These are phyloP conservation scores for Candida sithepensis DNA, from an alignment of 805 yeast genomes.

Conservation along the genomic window DNA sequence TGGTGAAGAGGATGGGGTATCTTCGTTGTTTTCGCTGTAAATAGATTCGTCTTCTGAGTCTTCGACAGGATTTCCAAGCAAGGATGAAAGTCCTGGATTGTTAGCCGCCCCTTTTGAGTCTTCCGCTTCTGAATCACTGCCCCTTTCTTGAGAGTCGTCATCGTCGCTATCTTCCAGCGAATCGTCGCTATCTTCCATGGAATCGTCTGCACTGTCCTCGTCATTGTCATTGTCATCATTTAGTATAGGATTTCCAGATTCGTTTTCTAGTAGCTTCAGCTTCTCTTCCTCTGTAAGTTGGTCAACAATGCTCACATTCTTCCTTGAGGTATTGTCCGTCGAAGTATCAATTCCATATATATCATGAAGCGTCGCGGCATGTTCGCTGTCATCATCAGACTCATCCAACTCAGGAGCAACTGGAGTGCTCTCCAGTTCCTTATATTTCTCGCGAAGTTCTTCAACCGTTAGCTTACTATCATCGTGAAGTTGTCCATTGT, in stretches of 20 bases:
- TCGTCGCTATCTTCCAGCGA: conserved; percentile 8
- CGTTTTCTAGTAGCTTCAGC: conserved; percentile 13
- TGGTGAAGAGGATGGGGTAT: conserved; percentile 37
- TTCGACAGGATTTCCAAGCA: conserved; percentile 30
- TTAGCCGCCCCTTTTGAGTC: conserved; percentile 18
- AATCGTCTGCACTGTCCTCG: conserved; percentile 13
- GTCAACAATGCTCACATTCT: conserved; percentile 20
- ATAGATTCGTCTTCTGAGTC: conserved; percentile 37
- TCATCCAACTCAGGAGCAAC: conserved; percentile 16
- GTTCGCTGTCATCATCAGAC: conserved; percentile 19
- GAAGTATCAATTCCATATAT: conserved; percentile 28
- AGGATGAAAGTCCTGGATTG: conserved; percentile 32
- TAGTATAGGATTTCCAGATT: conserved; percentile 19
- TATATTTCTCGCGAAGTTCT: conserved; percentile 54
- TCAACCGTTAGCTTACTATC: conserved; percentile 54
- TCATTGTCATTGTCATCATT: conserved; percentile 23
- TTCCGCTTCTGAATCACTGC: conserved; percentile 20
- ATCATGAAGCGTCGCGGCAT: conserved; percentile 25
- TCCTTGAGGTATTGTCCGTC: conserved; percentile 4
- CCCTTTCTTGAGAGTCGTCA: conserved; percentile 12
- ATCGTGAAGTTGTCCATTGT: conserved; percentile 22
- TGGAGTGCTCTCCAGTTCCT: conserved; percentile 32
- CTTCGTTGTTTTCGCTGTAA: conserved; percentile 26
- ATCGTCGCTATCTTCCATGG: conserved; percentile 20
- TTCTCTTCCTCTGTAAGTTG: conserved; percentile 26